phyloP scores from a whole-genome alignment of 2,329 filamentous ascomycete genomes.

The Geoglossum cookeanum region DNA sequence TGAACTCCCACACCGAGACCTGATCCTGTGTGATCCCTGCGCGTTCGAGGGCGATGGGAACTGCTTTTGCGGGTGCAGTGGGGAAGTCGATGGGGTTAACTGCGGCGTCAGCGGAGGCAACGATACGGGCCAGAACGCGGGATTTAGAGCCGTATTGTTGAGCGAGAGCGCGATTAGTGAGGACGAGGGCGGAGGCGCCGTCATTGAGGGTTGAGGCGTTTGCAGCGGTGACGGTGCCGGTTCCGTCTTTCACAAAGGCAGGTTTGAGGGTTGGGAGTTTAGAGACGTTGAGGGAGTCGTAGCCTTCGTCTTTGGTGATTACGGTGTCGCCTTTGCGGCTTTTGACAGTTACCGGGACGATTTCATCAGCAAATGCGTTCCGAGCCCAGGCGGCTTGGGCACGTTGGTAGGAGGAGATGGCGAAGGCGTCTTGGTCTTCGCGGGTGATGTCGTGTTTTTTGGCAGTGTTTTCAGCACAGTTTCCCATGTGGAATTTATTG shows the following conservation, averaged over 20 bases:
- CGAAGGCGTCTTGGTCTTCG: conserved; percentile 79
- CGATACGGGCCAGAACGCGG: conserved; percentile 71
- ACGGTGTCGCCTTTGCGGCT: conserved; percentile 66
- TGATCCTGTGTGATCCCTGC: conserved; percentile 84
- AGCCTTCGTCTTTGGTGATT: conserved; percentile 73
- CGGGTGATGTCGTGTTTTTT: conserved; percentile 68
- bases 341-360: conserved; percentile 72
- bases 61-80: conserved; percentile 76
- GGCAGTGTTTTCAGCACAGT: conserved; percentile 85
- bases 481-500: conserved; percentile 94
- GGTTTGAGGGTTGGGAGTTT: conserved; percentile 78
- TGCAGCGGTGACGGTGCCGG: conserved; percentile 80
- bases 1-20: conserved; percentile 93
- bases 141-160: conserved; percentile 60
- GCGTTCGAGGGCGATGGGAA: conserved; percentile 71
- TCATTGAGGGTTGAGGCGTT: conserved; percentile 93
- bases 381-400: conserved; percentile 78
- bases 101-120: conserved; percentile 73
- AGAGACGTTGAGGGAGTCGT: conserved; percentile 66
- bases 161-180: conserved; percentile 65
- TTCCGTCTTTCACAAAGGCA: conserved; percentile 71
- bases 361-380: conserved; percentile 71
- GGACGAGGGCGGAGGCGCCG: conserved; percentile 73
- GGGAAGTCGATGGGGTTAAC: conserved; percentile 88
- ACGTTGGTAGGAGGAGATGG: conserved; percentile 73